phyloP scores from a whole-genome alignment of 2,329 filamentous ascomycete species.

The Ophiocordyceps sinensis region DNA sequence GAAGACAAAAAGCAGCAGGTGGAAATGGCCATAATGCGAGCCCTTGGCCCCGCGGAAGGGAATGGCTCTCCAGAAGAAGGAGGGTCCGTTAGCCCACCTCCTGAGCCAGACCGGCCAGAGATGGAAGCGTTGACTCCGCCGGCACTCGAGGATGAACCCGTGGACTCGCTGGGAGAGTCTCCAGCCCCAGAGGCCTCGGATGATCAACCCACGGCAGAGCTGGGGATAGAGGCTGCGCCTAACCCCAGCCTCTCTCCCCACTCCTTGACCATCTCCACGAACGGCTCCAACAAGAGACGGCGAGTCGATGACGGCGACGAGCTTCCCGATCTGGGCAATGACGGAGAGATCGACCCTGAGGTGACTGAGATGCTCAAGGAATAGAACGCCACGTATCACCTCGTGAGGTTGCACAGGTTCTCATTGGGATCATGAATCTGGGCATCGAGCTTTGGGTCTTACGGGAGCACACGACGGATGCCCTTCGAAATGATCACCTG shows the following conservation, averaged over 20 bases:
- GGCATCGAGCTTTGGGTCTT: no score
- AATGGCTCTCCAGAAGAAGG: slow-evolving; percentile 32
- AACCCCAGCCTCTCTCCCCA: slow-evolving; percentile 30
- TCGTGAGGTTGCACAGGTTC: slow-evolving; percentile 1
- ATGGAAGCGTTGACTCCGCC: slow-evolving; percentile 83
- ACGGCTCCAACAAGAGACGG: slow-evolving; percentile 42
- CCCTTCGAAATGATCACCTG: no score
- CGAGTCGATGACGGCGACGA: slow-evolving; percentile 36
- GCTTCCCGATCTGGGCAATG: slow-evolving; percentile 37
- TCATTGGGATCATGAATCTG: no score
- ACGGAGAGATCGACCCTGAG: slow-evolving; percentile 42
- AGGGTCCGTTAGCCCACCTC: slow-evolving; percentile 27
- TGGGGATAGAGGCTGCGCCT: slow-evolving; percentile 25
- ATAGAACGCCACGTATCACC: slow-evolving; percentile 6
- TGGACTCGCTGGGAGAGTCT: slow-evolving; percentile 5
- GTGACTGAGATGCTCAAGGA: slow-evolving; percentile 41
- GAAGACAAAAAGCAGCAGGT: slow-evolving; percentile 79
- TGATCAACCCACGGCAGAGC: slow-evolving; percentile 4
- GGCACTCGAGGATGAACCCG: slow-evolving; percentile 30
- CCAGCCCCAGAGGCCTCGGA: slow-evolving; percentile 7
- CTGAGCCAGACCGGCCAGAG: slow-evolving; percentile 60
- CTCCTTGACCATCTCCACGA: slow-evolving; percentile 32
- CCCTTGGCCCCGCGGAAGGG: slow-evolving; percentile 49
- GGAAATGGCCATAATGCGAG: slow-evolving; percentile 80
- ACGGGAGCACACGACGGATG: no score